Conservation (phyloP, 1,284 basidiomycete genomes). For the Cutaneotrichosporon sp. region DNA sequence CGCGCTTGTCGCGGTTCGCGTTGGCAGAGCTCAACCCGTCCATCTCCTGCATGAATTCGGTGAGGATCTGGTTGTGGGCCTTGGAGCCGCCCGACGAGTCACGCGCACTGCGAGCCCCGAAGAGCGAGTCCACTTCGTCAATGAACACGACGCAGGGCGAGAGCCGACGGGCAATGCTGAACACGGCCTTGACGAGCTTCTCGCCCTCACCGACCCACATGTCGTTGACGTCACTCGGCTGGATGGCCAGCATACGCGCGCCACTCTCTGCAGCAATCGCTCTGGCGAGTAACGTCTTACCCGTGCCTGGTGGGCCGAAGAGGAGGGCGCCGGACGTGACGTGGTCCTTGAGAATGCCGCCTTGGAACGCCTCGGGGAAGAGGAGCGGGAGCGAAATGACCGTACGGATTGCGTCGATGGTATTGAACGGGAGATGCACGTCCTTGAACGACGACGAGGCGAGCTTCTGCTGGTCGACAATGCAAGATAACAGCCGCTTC, state of each 20-base stretch:
- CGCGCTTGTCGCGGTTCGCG: conserved; percentile 71
- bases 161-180: conserved; percentile 79
- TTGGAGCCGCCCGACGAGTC: conserved; percentile 73
- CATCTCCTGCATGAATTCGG: conserved; percentile 98
- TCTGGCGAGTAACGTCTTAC: conserved; percentile 84
- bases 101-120: conserved; percentile 79
- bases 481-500: conserved; percentile 71
- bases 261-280: conserved; percentile 89
- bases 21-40: conserved; percentile 70
- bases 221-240: conserved; percentile 41
- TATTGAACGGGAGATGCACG: conserved; percentile 80
- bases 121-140: conserved; percentile 92
- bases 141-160: conserved; percentile 94
- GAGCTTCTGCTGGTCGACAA: conserved; percentile 70
- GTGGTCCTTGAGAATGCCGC: conserved; percentile 86
- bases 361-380: conserved; percentile 83
- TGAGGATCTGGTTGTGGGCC: conserved; percentile 65
- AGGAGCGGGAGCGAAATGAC: conserved; percentile 88
- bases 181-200: conserved; percentile 87
- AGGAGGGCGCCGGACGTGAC: conserved; percentile 81
- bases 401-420: conserved; percentile 82
- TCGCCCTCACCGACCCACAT: conserved; percentile 92
- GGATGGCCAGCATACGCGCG: conserved; percentile 78
- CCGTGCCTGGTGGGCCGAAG: conserved; percentile 86
- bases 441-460: conserved; percentile 73